Evolutionary conservation across 2,329 filamentous ascomycete species (phyloP).

Genomic region (Thielaviopsis populi): DNA sequence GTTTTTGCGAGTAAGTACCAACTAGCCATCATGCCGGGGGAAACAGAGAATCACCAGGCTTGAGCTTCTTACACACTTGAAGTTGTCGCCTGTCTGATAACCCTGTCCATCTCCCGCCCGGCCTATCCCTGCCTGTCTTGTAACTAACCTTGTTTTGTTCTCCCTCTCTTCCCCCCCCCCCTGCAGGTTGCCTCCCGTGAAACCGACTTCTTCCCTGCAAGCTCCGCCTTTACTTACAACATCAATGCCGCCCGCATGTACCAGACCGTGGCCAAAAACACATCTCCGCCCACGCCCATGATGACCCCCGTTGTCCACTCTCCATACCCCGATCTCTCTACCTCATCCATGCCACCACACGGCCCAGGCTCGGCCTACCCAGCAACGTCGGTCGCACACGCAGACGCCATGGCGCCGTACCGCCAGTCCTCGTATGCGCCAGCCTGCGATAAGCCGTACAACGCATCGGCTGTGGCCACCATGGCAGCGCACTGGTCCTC

Average conservation of each 20-base stretch:
- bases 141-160: not conserved
- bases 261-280: constrained; percentile 21
- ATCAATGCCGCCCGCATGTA: constrained; percentile 26
- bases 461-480: not conserved
- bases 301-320: not conserved
- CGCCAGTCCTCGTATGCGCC: constrained; percentile 17
- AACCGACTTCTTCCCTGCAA: constrained; percentile 24
- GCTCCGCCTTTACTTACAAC: constrained; percentile 25
- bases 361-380: constrained; percentile 22
- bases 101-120: not conserved
- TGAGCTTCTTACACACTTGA: not conserved
- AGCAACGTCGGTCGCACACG: constrained; percentile 21
- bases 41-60: too few species aligned
- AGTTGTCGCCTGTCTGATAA: not conserved
- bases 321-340: constrained; percentile 5
- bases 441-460: not conserved
- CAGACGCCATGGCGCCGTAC: constrained; percentile 24
- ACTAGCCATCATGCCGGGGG: too few species aligned
- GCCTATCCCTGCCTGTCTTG: constrained; percentile 3
- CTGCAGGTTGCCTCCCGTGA: constrained; percentile 28
- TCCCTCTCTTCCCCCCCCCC: not conserved
- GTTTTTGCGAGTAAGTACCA: constrained; percentile 56
- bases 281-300: constrained; percentile 20
- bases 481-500: constrained; percentile 21
- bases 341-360: not conserved